Base-by-base conservation (phyloP, 2,329 filamentous ascomycete genomes). In the Neonectria ditissima region DNA sequence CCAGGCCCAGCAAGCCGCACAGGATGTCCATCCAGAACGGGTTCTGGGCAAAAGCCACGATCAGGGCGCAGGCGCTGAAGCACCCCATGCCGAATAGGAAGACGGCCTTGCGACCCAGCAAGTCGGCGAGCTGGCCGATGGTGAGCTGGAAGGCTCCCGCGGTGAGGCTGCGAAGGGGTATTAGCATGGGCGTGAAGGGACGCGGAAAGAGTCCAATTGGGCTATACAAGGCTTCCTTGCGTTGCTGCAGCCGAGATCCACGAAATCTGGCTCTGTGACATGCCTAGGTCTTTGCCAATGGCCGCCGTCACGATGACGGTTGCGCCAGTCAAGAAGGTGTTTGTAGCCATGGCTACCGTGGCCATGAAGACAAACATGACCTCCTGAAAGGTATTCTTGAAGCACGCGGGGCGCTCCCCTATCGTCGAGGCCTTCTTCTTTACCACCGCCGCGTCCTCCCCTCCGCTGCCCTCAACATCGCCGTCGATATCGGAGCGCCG, bases 231-330 rank as follows among this genome's bases (percentile, higher is more conserved):
- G 39, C 5, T 1, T 30, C 53, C 70, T 66, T 34, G 70, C 79
- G 86, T 86, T 41, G 86, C 82, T n/a, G 88, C 84, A 8, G 88
- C 88, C 50, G 82, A 83, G 64, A 91, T 88, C 89, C 89, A 92
- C 1, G 89, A 89, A 24, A 92, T 86, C 70, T 92, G 83, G 1
- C 88, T 86, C 50, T 86, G 87, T 3, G 84, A 86, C 89, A 92
- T 91, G 48, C 81, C 72, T 58, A 91, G 75, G 64, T 90, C 86
- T 14, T 76, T 73, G 2, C 84, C 87, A 51, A 91, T 88, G 54
- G 86, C 86, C 1, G 86, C 86, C 1, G 87, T 88, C 63, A 90
- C 87, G 62, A 91, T 89, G 3, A 88, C 83, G 5, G 87, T 83
- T 5, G 84, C 81, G 13, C 89, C 89, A 8, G 81, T 80, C 28